phyloP scores from a whole-genome alignment of 2,329 filamentous ascomycete species.

The Tolypocladium paradoxum region DNA sequence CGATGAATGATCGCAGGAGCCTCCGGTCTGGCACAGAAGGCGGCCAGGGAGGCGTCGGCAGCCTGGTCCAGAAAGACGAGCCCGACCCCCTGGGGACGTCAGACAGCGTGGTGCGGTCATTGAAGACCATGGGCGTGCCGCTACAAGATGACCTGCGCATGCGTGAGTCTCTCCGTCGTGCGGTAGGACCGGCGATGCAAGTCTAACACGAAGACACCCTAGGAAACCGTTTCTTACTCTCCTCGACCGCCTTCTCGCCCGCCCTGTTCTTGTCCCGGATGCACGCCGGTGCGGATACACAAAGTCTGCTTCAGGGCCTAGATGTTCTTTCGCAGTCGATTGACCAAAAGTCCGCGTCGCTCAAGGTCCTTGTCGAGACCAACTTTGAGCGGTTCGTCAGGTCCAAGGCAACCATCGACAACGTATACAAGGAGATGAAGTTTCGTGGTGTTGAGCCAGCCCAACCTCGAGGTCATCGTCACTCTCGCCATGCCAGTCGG shows the following conservation, averaged over 20 bases:
- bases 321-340: constrained; percentile 84
- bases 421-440: constrained; percentile 98
- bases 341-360: constrained; percentile 91
- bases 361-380: constrained; percentile 92
- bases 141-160: constrained; percentile 75
- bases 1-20: constrained; percentile 54
- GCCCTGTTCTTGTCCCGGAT: constrained; percentile 85
- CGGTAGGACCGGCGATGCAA: constrained; percentile 7
- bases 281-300: constrained; percentile 75
- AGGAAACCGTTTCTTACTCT: constrained; percentile 90
- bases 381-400: constrained; percentile 98
- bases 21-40: constrained; percentile 59
- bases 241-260: constrained; percentile 91
- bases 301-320: constrained; percentile 68
- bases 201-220: constrained; percentile 1
- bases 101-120: constrained; percentile 72
- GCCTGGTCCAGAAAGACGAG: constrained; percentile 81
- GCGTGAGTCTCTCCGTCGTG: constrained; percentile 38
- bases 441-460: constrained; percentile 49
- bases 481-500: constrained; percentile 59
- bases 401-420: constrained; percentile 95
- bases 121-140: constrained; percentile 66
- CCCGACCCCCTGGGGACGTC: constrained; percentile 81
- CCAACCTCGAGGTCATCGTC: constrained; percentile 32
- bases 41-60: constrained; percentile 39